Evolutionary conservation across 495 filamentous ascomycete species (phyloP).

Genomic region (Neurospora terricola): DNA sequence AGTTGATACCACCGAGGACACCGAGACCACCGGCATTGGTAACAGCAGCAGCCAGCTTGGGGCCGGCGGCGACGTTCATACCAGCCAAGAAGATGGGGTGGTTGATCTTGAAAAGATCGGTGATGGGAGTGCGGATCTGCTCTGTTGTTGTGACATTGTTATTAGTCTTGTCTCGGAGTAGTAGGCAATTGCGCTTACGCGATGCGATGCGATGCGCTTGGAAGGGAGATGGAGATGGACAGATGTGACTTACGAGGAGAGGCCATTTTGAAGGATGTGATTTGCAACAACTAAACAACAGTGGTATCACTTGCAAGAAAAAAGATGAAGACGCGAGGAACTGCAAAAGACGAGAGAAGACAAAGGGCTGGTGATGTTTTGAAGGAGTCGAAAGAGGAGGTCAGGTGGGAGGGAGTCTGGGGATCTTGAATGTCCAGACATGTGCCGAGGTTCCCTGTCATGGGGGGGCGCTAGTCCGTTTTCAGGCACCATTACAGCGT

Average conservation of each 20-base stretch:
- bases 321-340: constrained; percentile 5
- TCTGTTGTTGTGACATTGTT: constrained; percentile 39
- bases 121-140: constrained; percentile 77
- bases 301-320: constrained; percentile 11
- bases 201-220: constrained; percentile 6
- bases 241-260: constrained; percentile 59
- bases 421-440: neutral
- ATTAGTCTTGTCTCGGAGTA: constrained; percentile 9
- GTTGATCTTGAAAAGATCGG: constrained; percentile 93
- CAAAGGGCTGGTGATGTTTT: neutral
- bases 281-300: constrained; percentile 2
- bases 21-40: constrained; percentile 95
- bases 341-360: neutral
- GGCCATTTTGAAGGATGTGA: constrained; percentile 49
- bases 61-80: constrained; percentile 98
- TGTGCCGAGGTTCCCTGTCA: constrained; percentile 8
- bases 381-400: neutral
- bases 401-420: neutral
- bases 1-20: constrained; percentile 92
- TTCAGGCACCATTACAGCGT: neutral
- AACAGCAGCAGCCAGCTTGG: constrained; percentile 92
- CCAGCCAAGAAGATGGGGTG: constrained; percentile 92
- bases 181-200: neutral
- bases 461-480: constrained; percentile 1
- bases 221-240: neutral